Base-by-base conservation (phyloP, 345 rosid genomes). In the Lumnitzera littorea region DNA sequence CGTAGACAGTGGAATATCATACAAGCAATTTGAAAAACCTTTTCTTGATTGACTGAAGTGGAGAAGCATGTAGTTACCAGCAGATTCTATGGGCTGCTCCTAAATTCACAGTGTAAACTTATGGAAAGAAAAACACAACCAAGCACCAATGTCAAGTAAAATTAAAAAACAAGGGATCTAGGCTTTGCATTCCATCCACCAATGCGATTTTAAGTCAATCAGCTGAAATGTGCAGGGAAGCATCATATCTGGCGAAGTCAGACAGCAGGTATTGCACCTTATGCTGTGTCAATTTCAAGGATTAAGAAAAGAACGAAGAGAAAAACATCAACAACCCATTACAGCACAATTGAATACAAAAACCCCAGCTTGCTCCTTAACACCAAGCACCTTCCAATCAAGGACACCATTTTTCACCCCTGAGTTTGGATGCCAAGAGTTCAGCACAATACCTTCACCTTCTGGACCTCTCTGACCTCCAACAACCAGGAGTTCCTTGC, bases 291-390 rank as follows among this genome's bases (percentile, higher is more conserved):
- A 63, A 43, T 46, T 48, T 54, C 49, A 16, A 58, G 46, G 47
- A 23, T 15, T 46, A 71, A 77, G 25, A 60, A 36, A 36, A 5
- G 7, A 36, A 36, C 20, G 0, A 36, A 36, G 9, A 36, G 11
- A 36, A 36, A 36, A 36, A 36, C 43, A 63, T 83, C 70, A 88
- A 61, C 92, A 84, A 57, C 88, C 92, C 90, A 85, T 79, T 25
- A 88, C 86, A 2, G 90, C 96, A 70, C 96, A 88, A 79, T 88
- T 88, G 81, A 77, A 86, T 61, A 88, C 90, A 61, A 88, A 88
- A 25, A 86, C 96, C 51, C 96, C 92, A 29, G 67, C 86, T 61
- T 80, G 78, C 69, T 88, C 88, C 73, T 82, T 85, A 60, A 74
- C 85, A 8, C 85, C 96, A 17, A 84, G 70, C 67, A 88, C 88